Evolutionary conservation across 208 protist genomes (phyloP).

Genomic region (Leishmania guyanensis): DNA sequence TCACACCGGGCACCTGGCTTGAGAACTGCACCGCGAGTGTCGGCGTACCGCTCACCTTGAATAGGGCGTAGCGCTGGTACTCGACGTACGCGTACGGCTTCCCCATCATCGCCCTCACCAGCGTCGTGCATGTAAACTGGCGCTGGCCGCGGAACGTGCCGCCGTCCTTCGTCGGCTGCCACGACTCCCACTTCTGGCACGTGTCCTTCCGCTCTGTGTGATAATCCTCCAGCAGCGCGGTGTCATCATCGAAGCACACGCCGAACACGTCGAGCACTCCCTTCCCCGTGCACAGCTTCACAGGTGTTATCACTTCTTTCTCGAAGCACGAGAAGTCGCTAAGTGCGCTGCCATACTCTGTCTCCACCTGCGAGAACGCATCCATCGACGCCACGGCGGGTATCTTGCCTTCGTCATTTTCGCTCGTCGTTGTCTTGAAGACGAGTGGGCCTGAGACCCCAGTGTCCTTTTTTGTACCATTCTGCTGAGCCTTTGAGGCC

Average conservation of each 20-base stretch:
- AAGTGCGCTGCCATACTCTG: constrained; percentile 60
- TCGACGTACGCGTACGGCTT: constrained; percentile 58
- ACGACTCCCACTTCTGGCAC: constrained; percentile 54
- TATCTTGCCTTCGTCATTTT: constrained; percentile 44
- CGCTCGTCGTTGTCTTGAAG: constrained; percentile 48
- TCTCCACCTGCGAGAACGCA: constrained; percentile 55
- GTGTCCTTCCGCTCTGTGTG: constrained; percentile 50
- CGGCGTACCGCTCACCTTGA: constrained; percentile 50
- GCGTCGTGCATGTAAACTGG: constrained; percentile 54
- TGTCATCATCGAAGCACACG: constrained; percentile 60
- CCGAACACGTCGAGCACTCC: constrained; percentile 65
- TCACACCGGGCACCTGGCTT: constrained; percentile 56
- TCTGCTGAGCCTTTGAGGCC: constrained; percentile 13
- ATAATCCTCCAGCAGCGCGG: constrained; percentile 45
- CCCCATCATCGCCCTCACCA: constrained; percentile 56
- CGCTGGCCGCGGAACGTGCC: constrained; percentile 56
- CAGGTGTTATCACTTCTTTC: constrained; percentile 53
- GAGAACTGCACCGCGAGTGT: constrained; percentile 69
- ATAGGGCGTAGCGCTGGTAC: constrained; percentile 66
- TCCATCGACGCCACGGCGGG: constrained; percentile 48
- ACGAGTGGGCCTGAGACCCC: constrained; percentile 14
- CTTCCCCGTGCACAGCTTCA: constrained; percentile 45
- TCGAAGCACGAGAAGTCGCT: constrained; percentile 54
- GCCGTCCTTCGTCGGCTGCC: constrained; percentile 42
- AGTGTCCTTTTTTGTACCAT: not conserved